A percentile compares a stretch with the other conserved stretches of the same genome.
Conservation (phyloP, 2,329 filamentous ascomycete species). For the Aspergillus transmontanensis region DNA sequence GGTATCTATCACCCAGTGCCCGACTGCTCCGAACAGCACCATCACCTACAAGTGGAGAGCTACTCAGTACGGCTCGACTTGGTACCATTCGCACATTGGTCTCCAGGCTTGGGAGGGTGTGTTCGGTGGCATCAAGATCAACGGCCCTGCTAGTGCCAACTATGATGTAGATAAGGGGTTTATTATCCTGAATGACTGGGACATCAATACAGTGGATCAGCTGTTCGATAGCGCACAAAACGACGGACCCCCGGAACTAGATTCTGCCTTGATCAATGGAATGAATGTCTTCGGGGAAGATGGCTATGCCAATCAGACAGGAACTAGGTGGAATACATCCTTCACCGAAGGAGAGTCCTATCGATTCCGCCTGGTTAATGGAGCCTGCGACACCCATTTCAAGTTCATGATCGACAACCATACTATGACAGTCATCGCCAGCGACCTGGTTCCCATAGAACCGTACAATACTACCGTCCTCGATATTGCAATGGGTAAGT, state of each 20-base stretch:
- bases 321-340: conserved; percentile 48
- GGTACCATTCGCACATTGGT: conserved; percentile 40
- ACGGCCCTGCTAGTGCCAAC: conserved; percentile 42
- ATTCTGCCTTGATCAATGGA: conserved; percentile 53
- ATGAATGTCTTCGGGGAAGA: conserved; percentile 33
- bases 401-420: conserved; percentile 57
- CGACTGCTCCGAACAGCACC: conserved; percentile 35
- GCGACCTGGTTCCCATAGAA: conserved; percentile 61
- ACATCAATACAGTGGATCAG: conserved; percentile 26
- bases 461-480: conserved; percentile 56
- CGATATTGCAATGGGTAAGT: conserved; percentile 47
- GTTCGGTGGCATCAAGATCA: conserved; percentile 59
- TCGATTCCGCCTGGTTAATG: conserved; percentile 31
- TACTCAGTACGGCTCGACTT: conserved; percentile 38
- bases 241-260: conserved; percentile 31
- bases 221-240: conserved; percentile 24
- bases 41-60: conserved; percentile 43
- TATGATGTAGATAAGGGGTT: conserved; percentile 42
- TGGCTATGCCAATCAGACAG: conserved; percentile 29
- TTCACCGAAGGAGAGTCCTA: conserved; percentile 43
- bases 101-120: conserved; percentile 55
- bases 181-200: conserved; percentile 40
- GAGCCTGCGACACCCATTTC: conserved; percentile 28
- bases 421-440: conserved; percentile 58
- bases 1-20: conserved; percentile 41